A percentile compares a stretch with the other conserved stretches of the same genome.
Conservation (phyloP, 1,139 yeast species). For the Nakaseomyces nivariensis region DNA sequence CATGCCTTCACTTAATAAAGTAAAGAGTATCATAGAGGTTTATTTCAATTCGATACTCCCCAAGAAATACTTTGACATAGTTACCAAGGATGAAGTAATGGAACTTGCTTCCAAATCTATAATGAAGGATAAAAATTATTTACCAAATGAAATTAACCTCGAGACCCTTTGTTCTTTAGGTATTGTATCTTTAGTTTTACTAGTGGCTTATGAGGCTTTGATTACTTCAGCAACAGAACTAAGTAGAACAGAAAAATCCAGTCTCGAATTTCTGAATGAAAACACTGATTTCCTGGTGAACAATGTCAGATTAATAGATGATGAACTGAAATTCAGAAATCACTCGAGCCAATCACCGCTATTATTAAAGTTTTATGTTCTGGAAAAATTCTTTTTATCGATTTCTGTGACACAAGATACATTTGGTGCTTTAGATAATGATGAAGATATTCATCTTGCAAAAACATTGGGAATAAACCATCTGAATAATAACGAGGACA, state of each 20-base stretch:
- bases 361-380: not conserved
- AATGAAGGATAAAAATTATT: not conserved
- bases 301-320: not conserved
- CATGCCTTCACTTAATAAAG: not conserved
- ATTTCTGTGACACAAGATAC: not conserved
- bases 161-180: not conserved
- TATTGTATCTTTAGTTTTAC: not conserved
- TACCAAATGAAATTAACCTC: not conserved
- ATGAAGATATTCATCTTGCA: slow-evolving; percentile 1
- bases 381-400: not conserved
- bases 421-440: not conserved
- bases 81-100: not conserved
- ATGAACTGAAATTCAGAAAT: not conserved
- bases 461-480: not conserved
- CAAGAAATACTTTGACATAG: not conserved
- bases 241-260: not conserved
- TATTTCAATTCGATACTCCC: not conserved
- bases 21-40: not conserved
- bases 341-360: not conserved
- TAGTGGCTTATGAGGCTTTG: not conserved
- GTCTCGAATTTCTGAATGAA: not conserved
- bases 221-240: not conserved
- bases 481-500: not conserved
- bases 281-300: not conserved
- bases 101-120: not conserved